Evolutionary conservation across 2,329 filamentous ascomycete species (phyloP).

Genomic region (Colletotrichum spinosum): DNA sequence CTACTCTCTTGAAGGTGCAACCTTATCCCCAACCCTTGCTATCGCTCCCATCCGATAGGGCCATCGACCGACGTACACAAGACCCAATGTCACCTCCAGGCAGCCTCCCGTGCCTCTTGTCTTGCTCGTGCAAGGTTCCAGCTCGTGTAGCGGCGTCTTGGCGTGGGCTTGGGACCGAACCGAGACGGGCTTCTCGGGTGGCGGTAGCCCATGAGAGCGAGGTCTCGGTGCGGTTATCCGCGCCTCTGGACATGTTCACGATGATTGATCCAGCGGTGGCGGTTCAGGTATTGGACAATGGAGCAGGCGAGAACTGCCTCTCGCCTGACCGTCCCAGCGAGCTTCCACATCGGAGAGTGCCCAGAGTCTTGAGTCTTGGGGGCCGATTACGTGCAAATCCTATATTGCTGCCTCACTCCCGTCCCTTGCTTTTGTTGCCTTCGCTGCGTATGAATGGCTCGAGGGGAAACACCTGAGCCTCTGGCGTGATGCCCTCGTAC

Average conservation of each 20-base stretch:
- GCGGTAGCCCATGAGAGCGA: not conserved
- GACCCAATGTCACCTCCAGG: not conserved
- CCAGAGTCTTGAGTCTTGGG: not conserved
- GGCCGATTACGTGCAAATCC: not conserved
- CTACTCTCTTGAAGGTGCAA: conserved; percentile 13
- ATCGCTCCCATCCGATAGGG: conserved; percentile 17
- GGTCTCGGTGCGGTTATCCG: not conserved
- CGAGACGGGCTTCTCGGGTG: not conserved
- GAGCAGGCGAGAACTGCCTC: not conserved
- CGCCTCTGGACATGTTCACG: not conserved
- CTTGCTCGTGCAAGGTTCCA: not conserved
- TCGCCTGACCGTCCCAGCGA: not conserved
- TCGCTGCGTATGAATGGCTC: conserved; percentile 55
- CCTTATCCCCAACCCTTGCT: conserved; percentile 11
- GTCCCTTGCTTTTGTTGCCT: conserved; percentile 36
- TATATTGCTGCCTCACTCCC: not conserved
- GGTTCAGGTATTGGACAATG: not conserved
- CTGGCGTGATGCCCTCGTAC: conserved; percentile 62
- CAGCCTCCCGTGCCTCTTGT: not conserved
- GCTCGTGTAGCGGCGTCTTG: conserved; percentile 21
- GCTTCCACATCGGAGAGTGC: no score
- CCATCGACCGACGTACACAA: not conserved
- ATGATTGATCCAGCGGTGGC: not conserved
- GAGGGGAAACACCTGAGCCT: conserved; percentile 66
- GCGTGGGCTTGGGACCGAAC: not conserved